phyloP scores from a whole-genome alignment of 495 filamentous ascomycete genomes.

The Penicillium manginii region DNA sequence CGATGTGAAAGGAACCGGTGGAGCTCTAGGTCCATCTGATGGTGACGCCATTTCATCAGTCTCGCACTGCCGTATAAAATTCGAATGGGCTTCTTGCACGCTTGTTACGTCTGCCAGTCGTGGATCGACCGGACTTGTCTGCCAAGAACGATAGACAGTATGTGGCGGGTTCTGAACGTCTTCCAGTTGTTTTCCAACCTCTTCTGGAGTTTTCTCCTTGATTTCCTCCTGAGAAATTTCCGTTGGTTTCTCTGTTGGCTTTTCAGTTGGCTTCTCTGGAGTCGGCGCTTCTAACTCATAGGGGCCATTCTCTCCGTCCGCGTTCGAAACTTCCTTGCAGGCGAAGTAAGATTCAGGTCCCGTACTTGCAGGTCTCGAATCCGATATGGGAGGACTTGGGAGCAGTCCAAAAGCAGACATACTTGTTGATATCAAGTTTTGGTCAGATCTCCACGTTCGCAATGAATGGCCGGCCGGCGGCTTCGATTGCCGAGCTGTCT shows the following conservation, averaged over 20 bases:
- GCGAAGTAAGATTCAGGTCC: slow-evolving; percentile 41
- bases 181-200: not conserved
- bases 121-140: slow-evolving; percentile 3
- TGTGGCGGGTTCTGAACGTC: slow-evolving; percentile 8
- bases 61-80: slow-evolving; percentile 38
- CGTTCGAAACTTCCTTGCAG: slow-evolving; percentile 16
- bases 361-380: slow-evolving; percentile 34
- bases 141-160: slow-evolving; percentile 17
- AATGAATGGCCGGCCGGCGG: slow-evolving; percentile 31
- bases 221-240: too few relatives aligned
- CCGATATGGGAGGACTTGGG: slow-evolving; percentile 48
- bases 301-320: not conserved
- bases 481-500: slow-evolving; percentile 20
- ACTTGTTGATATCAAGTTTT: slow-evolving; percentile 38
- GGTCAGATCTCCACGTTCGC: slow-evolving; percentile 49
- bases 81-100: slow-evolving; percentile 46
- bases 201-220: not conserved
- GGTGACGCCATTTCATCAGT: slow-evolving; percentile 16
- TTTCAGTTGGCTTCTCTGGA: not conserved
- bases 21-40: slow-evolving; percentile 1
- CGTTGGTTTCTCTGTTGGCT: not conserved
- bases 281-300: not conserved
- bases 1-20: slow-evolving; percentile 9
- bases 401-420: slow-evolving; percentile 46
- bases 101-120: slow-evolving; percentile 30